Percentiles rank a stretch among this genome's conserved stretches.
Evolutionary conservation across 805 yeast genomes (phyloP).

Genomic region (Starmerella geochares): DNA sequence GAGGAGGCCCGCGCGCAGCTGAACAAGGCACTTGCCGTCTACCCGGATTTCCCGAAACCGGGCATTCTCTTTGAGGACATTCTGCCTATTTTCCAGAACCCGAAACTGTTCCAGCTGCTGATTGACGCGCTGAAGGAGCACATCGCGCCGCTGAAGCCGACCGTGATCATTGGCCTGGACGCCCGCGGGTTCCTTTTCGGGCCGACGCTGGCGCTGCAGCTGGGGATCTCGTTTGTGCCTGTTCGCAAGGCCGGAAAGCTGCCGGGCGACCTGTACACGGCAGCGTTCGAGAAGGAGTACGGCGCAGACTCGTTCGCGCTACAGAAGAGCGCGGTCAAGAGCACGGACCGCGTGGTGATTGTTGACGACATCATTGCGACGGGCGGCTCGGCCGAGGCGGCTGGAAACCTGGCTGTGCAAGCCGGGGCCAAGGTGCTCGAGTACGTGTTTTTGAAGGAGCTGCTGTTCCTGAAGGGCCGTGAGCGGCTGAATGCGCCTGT

Average conservation of each 20-base stretch:
- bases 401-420: conserved; percentile 68
- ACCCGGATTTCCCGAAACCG: conserved; percentile 87
- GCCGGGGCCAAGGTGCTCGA: conserved; percentile 66
- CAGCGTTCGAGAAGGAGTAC: conserved; percentile 79
- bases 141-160: conserved; percentile 52
- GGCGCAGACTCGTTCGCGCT: conserved; percentile 83
- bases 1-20: conserved; percentile 25
- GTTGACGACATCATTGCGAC: conserved; percentile 98
- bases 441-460: conserved; percentile 83
- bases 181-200: conserved; percentile 96
- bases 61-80: conserved; percentile 95
- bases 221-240: conserved; percentile 87
- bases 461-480: conserved; percentile 89
- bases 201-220: conserved; percentile 82
- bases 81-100: conserved; percentile 81
- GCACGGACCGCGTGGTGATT: conserved; percentile 69
- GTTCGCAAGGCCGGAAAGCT: conserved; percentile 91
- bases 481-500: conserved; percentile 75
- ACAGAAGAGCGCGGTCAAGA: conserved; percentile 70
- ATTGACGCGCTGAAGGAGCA: conserved; percentile 72
- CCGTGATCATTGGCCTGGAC: conserved; percentile 87
- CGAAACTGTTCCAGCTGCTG: conserved; percentile 68
- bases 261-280: conserved; percentile 72
- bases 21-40: conserved; percentile 41
- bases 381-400: conserved; percentile 93